A percentile compares a stretch with the other conserved stretches of the same genome.
phyloP scores from a whole-genome alignment of 2,329 filamentous ascomycete species.

The Pseudogymnoascus destructans region DNA sequence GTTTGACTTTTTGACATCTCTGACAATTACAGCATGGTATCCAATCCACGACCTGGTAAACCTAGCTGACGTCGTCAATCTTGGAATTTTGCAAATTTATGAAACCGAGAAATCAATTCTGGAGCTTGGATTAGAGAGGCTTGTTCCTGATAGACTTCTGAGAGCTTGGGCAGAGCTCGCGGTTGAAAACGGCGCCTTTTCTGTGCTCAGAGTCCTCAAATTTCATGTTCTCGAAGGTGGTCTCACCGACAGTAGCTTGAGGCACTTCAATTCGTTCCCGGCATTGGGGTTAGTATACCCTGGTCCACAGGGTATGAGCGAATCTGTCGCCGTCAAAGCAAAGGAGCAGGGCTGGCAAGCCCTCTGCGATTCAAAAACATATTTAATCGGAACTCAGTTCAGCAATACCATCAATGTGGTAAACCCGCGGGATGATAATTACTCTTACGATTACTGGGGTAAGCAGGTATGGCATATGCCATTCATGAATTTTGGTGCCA shows the following conservation, averaged over 20 bases:
- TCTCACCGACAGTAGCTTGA: conserved; percentile 22
- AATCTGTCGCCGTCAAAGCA: conserved; percentile 13
- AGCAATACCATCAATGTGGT: neutral
- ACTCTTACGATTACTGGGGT: no score
- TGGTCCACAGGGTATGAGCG: neutral
- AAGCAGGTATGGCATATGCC: neutral
- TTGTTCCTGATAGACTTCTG: conserved; percentile 20
- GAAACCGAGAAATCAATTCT: conserved; percentile 4
- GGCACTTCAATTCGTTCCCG: conserved; percentile 23
- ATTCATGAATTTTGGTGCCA: neutral
- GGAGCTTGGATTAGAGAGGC: neutral
- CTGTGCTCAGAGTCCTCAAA: conserved; percentile 23
- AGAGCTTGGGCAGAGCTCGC: conserved; percentile 24
- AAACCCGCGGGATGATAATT: neutral
- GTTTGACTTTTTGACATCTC: conserved; percentile 24
- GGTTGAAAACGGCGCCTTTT: conserved; percentile 19
- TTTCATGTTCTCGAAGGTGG: conserved; percentile 21
- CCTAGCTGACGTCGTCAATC: conserved; percentile 23
- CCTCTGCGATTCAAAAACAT: neutral
- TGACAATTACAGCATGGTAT: conserved; percentile 23
- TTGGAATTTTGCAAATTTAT: conserved; percentile 24
- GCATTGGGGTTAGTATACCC: conserved; percentile 15
- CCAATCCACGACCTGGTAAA: conserved; percentile 21
- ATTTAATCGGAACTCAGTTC: neutral
- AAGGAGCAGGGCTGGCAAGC: conserved; percentile 19